Conservation (phyloP, 345 rosid species). For the Isatis tinctoria region DNA sequence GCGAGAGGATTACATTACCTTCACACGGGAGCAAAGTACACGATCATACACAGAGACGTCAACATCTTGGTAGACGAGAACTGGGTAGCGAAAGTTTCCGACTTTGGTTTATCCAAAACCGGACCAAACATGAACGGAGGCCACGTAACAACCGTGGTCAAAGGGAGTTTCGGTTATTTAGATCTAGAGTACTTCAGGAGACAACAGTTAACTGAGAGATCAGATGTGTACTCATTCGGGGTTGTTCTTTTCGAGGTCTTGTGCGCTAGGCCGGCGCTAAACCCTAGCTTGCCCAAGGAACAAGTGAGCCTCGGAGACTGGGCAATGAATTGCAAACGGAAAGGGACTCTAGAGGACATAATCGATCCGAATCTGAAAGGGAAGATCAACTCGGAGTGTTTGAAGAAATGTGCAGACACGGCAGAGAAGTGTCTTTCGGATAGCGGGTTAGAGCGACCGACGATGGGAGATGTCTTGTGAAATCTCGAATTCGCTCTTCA, state of each 20-base stretch:
- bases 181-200: conserved; percentile 84
- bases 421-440: conserved; percentile 71
- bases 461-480: conserved; percentile 86
- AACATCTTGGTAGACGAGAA: conserved; percentile 81
- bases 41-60: conserved; percentile 90
- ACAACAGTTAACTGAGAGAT: conserved; percentile 79
- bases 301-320: conserved; percentile 90
- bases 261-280: conserved; percentile 71
- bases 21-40: conserved; percentile 85
- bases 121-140: conserved; percentile 66
- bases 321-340: conserved; percentile 56
- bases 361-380: conserved; percentile 60
- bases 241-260: conserved; percentile 76
- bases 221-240: conserved; percentile 86
- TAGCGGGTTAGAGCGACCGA: conserved; percentile 57
- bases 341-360: conserved; percentile 51
- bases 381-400: conserved; percentile 47
- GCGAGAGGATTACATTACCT: conserved; percentile 88
- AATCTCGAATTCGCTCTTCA: conserved; percentile 71
- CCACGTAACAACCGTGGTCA: conserved; percentile 81
- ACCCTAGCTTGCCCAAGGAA: conserved; percentile 63
- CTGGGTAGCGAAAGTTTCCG: conserved; percentile 82
- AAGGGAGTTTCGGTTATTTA: conserved; percentile 84
- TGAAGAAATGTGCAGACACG: conserved; percentile 54
- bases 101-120: conserved; percentile 73